phyloP scores from a whole-genome alignment of 768 basidiomycete species.

The Macrolepiota dolichaula region DNA sequence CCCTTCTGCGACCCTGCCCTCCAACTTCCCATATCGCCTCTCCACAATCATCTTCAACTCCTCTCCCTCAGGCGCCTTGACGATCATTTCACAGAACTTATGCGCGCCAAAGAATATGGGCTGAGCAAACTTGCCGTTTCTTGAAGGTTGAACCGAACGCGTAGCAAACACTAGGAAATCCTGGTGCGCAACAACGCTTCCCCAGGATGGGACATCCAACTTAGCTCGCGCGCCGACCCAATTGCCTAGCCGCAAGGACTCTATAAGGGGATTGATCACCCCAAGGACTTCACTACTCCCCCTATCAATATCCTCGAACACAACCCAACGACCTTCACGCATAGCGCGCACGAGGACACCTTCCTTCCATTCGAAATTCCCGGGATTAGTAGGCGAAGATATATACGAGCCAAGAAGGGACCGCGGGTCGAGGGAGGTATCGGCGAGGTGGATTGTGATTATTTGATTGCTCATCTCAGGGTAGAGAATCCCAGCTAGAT shows the following conservation, averaged over 20 bases:
- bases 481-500: slow-evolving; percentile 67
- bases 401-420: slow-evolving; percentile 91
- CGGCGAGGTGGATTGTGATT: slow-evolving; percentile 86
- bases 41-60: slow-evolving; percentile 74
- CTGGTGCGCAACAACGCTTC: slow-evolving; percentile 70
- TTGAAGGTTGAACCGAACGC: slow-evolving; percentile 55
- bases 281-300: slow-evolving; percentile 89
- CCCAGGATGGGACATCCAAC: slow-evolving; percentile 72
- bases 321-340: slow-evolving; percentile 87
- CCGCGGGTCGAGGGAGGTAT: slow-evolving; percentile 93
- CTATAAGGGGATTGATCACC: slow-evolving; percentile 78
- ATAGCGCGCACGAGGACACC: slow-evolving; percentile 89
- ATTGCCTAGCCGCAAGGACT: slow-evolving; percentile 65
- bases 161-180: slow-evolving; percentile 90
- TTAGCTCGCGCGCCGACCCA: slow-evolving; percentile 72
- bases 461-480: slow-evolving; percentile 64
- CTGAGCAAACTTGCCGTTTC: slow-evolving; percentile 43
- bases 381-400: slow-evolving; percentile 79
- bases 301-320: slow-evolving; percentile 89
- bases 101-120: slow-evolving; percentile 83
- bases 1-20: slow-evolving; percentile 39
- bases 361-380: slow-evolving; percentile 95
- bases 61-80: slow-evolving; percentile 55
- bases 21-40: slow-evolving; percentile 61
- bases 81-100: slow-evolving; percentile 71